phyloP scores from a whole-genome alignment of 495 filamentous ascomycete species.

The Aspergillus sclerotioniger region DNA sequence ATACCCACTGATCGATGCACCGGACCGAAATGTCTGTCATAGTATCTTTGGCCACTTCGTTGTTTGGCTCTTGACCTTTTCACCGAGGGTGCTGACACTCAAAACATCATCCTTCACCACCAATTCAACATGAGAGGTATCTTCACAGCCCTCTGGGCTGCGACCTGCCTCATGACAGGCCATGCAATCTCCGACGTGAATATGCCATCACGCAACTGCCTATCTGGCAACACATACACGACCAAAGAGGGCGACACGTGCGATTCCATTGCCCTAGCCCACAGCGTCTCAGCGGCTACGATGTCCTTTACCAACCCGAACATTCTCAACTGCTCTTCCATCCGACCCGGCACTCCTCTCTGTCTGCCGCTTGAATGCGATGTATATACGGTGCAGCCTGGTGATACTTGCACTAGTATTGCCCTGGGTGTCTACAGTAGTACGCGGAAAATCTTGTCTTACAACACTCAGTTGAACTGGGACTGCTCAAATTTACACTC shows the following conservation, averaged over 20 bases:
- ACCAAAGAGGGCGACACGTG: conserved; percentile 7
- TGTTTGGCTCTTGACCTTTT: too few relatives aligned
- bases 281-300: neutral
- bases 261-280: conserved; percentile 3
- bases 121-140: too few relatives aligned
- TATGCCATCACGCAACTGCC: neutral
- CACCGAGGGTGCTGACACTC: too few relatives aligned
- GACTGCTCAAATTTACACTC: neutral
- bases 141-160: too few relatives aligned
- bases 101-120: too few relatives aligned
- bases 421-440: neutral
- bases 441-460: neutral
- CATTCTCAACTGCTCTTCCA: neutral
- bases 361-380: neutral
- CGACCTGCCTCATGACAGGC: too few relatives aligned
- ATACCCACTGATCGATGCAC: too few relatives aligned
- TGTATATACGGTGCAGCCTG: neutral
- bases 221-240: neutral
- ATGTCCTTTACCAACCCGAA: neutral
- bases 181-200: neutral
- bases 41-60: too few relatives aligned
- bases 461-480: neutral
- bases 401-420: neutral
- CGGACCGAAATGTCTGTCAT: too few relatives aligned
- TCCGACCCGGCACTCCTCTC: neutral